Conservation (phyloP, 2,329 filamentous ascomycete species). For the Aspergillus sp. region DNA sequence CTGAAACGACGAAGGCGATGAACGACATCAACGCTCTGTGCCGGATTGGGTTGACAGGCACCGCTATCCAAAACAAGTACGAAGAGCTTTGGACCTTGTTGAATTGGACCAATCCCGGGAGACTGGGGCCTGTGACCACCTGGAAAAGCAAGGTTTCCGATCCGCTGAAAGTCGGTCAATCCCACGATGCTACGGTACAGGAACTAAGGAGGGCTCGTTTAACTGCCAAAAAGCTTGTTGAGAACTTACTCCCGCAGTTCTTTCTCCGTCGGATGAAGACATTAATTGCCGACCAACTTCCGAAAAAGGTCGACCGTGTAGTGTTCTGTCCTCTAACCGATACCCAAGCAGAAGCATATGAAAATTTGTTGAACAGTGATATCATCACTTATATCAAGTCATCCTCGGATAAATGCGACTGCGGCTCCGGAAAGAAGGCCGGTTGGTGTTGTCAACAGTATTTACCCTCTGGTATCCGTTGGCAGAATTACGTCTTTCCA, state of each 20-base stretch:
- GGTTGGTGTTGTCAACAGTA: conserved; percentile 77
- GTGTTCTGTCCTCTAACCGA: conserved; percentile 92
- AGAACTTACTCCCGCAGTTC: conserved; percentile 84
- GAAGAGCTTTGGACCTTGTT: conserved; percentile 94
- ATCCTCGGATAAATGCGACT: conserved; percentile 68
- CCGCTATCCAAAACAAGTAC: conserved; percentile 96
- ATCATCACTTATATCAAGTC: conserved; percentile 67
- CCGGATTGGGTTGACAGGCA: conserved; percentile 89
- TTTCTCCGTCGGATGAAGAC: conserved; percentile 93
- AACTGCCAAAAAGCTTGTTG: conserved; percentile 79
- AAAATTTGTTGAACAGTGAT: conserved; percentile 73
- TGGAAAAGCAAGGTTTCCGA: conserved; percentile 79
- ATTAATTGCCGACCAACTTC: conserved; percentile 85
- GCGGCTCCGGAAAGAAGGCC: conserved; percentile 65
- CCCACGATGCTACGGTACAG: conserved; percentile 81
- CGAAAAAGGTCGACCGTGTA: conserved; percentile 90
- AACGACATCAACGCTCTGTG: conserved; percentile 88
- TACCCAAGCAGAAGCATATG: conserved; percentile 77
- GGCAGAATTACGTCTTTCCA: conserved; percentile 81
- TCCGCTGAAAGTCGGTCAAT: conserved; percentile 83
- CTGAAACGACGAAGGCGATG: conserved; percentile 82
- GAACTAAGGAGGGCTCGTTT: conserved; percentile 79
- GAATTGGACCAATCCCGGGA: conserved; percentile 92
- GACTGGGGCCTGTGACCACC: conserved; percentile 63
- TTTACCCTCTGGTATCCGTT: conserved; percentile 63